Conservation (phyloP, 306 rosid species). For the Dalbergia cultrata region DNA sequence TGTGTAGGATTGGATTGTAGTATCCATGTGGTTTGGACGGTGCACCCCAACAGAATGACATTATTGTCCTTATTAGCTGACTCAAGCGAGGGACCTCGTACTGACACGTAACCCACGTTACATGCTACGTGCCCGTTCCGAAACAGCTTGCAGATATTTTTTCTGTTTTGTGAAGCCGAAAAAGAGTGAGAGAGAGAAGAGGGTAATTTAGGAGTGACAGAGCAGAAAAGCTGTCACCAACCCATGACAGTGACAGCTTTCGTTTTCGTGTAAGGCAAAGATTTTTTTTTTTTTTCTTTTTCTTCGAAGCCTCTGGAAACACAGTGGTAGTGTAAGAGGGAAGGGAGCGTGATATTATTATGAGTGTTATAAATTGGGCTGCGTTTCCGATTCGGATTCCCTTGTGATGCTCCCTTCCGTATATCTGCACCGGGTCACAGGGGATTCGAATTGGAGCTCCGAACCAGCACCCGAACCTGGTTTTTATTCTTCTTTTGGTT, state of each 20-base stretch:
- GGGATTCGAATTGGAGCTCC: slow-evolving; percentile 51
- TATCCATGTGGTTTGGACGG: background rate
- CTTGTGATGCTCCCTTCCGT: background rate
- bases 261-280: background rate
- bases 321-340: no score
- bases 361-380: slow-evolving; percentile 15
- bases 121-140: slow-evolving; percentile 3
- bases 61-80: background rate
- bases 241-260: background rate
- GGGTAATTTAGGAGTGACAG: slow-evolving; percentile 24
- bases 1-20: no score
- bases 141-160: slow-evolving; percentile 25
- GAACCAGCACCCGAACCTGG: background rate
- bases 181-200: background rate
- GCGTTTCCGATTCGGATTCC: background rate
- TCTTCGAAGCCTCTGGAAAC: slow-evolving; percentile 47
- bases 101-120: slow-evolving; percentile 9
- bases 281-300: background rate
- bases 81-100: background rate
- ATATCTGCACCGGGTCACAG: background rate
- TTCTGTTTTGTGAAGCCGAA: background rate
- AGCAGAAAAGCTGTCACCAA: slow-evolving; percentile 24
- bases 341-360: background rate
- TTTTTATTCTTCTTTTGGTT: background rate
- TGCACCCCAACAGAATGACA: background rate